These are phyloP conservation scores for Fagopyrum esculentum DNA, from an alignment of 148 eudicot species.

Conservation along the genomic window DNA sequence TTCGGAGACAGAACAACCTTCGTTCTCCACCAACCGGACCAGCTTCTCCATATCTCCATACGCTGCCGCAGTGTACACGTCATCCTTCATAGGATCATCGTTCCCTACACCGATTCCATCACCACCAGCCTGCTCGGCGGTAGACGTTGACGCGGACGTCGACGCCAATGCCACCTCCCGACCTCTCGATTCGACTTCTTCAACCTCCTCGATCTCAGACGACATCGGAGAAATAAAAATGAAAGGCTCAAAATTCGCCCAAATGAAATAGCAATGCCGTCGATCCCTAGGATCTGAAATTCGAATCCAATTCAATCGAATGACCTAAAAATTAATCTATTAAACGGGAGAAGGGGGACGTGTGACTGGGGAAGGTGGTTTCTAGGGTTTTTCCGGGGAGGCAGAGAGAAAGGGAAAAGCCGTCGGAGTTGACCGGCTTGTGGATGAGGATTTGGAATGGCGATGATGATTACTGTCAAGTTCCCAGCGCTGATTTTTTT, in stretches of 20 bases:
- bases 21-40: slow-evolving; percentile 67
- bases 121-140: slow-evolving; percentile 18
- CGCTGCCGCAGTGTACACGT: slow-evolving; percentile 95
- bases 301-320: background rate
- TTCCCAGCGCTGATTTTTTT: background rate
- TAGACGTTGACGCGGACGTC: slow-evolving; percentile 14
- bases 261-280: background rate
- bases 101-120: slow-evolving; percentile 20
- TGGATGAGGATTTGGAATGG: slow-evolving; percentile 3
- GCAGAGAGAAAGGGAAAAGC: slow-evolving; percentile 15
- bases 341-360: background rate
- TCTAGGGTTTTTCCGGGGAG: slow-evolving; percentile 30
- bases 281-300: background rate
- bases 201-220: slow-evolving; percentile 98
- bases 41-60: slow-evolving; percentile 97
- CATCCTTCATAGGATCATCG: slow-evolving; percentile 61
- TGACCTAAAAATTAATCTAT: background rate
- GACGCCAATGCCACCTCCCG: slow-evolving; percentile 20
- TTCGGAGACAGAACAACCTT: slow-evolving; percentile 78
- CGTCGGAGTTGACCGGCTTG: slow-evolving; percentile 35
- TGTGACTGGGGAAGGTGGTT: slow-evolving; percentile 6
- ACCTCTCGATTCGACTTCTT: slow-evolving; percentile 56
- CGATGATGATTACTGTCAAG: background rate
- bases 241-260: slow-evolving; percentile 4
- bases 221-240: slow-evolving; percentile 33